Evolutionary conservation across 805 yeast species (phyloP), one percentile per base, ranked within the genome.

Genomic region (Hanseniaspora occidentalis): DNA sequence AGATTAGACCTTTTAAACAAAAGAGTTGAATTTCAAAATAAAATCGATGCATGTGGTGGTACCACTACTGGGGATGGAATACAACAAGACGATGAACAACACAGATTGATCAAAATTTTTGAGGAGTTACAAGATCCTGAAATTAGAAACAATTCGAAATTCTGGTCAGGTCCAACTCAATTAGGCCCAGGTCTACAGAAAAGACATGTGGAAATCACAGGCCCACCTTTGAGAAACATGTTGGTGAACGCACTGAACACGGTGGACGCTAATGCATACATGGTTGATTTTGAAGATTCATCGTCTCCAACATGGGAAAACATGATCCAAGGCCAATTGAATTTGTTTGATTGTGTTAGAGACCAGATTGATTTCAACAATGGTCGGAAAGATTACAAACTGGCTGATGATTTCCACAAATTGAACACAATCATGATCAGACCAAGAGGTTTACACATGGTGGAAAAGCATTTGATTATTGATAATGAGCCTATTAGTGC

Each of bases 401-500:
- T 71, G 68, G 41, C 69, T 70, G 77, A 77, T 54, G 67, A 46
- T 2, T 47, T 57, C 33, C 40, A 46, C 3, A 39, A 55, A 17
- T 46, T 79, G 39, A 89, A 89, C 45, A 82, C 86, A 35, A 64
- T 82, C 57, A 79, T 82, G 57, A 86, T 81, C 42, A 74, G 94
- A 66, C 94, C 94, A 55, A 73, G 94, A 66, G 92, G 94, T 38
- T 81, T 89, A 88, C 94, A 82, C 59, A 70, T 82, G 73, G 76
- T 67, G 26, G 94, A 82, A 57, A 70, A 71, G 57, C 94, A 82
- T 54, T 66, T 82, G 37, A 53, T 68, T 38, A 73, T 81, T 43
- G 88, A 79, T 55, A 82, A 78, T 43, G 84, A 78, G 60, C 85
- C 88, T 39, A 75, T 82, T 36, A 69, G 79, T 44, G 92, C 84